Base-by-base conservation (phyloP, 352 stramenopile genomes). In the Globisporangium sylvaticum region DNA sequence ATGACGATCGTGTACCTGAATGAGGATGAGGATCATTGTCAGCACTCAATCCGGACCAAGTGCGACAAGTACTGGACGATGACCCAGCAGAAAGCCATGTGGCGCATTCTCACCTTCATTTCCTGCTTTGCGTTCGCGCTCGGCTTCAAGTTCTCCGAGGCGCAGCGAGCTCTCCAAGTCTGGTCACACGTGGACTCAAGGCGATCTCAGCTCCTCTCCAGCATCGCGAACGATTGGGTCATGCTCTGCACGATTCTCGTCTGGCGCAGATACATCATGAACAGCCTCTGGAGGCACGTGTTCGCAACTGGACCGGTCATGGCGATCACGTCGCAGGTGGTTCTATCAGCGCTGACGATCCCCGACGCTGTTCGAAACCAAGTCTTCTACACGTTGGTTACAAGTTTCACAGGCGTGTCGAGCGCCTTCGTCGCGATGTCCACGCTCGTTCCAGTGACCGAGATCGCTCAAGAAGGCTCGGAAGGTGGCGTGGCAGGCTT, bases 241-340 rank as follows among this genome's bases (percentile, higher is more conserved):
- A 79, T 80, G 77, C 73, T 84, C 12, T 37, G 68, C 1, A 77
- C 77, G 20, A 62, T 84, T 29, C 20, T 80, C 1, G 14, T 79
- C 3, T 82, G 75, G 74, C 68, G 72, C 22, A 69, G 67, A 54
- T 66, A n/a, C 31, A 71, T 74, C 3, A 75, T 76, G 37, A 84
- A 84, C 53, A 58, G 67, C 31, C 48, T 82, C 14, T 84, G 77
- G 77, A 77, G 73, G 34, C 63, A 55, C 8, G 64, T 82, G n/a
- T 84, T 84, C 52, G 53, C 70, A 1, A 9, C 63, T 7, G 74
- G 75, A 27, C 77, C 77, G 27, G 60, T 20, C 2, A 66, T 78
- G 65, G 73, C 73, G 3, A 80, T 84, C 31, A 8, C 24, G 2
- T 62, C 73, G 39, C 70, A 77, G 60, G 22, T 62, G n/a, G 7